A percentile compares a stretch with the other conserved stretches of the same genome.
phyloP scores from a whole-genome alignment of 1,284 basidiomycete genomes.

The Peniophora sp. region DNA sequence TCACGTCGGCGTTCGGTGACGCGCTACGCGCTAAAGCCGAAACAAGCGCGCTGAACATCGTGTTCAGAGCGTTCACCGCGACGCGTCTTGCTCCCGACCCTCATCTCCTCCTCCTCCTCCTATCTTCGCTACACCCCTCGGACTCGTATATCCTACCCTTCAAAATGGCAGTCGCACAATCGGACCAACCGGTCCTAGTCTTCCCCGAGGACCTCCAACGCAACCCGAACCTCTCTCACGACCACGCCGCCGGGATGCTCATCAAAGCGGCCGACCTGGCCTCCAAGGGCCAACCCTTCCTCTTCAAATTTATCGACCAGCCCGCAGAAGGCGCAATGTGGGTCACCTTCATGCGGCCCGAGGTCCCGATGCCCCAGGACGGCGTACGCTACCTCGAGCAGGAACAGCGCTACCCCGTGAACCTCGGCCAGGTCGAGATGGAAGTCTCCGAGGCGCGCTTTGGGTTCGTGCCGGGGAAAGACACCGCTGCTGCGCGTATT shows the following conservation, averaged over 20 bases:
- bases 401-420: constrained; percentile 44
- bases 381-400: constrained; percentile 66
- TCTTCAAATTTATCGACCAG: constrained; percentile 68
- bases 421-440: constrained; percentile 43
- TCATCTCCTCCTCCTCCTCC: too few relatives aligned
- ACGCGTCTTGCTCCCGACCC: too few relatives aligned
- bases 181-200: constrained; percentile 32
- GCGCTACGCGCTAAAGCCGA: too few relatives aligned
- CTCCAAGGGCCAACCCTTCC: constrained; percentile 43
- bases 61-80: too few relatives aligned
- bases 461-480: constrained; percentile 65
- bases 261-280: constrained; percentile 47
- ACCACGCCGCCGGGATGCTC: constrained; percentile 53
- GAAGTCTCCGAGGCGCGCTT: constrained; percentile 65
- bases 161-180: neutral
- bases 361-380: constrained; percentile 54
- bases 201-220: constrained; percentile 56
- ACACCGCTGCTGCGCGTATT: constrained; percentile 52
- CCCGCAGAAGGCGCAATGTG: constrained; percentile 59
- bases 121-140: too few relatives aligned
- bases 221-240: constrained; percentile 46
- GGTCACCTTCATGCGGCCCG: constrained; percentile 51
- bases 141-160: too few relatives aligned
- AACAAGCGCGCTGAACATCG: too few relatives aligned
- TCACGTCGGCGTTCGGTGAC: too few relatives aligned